Evolutionary conservation across 2,329 filamentous ascomycete genomes (phyloP), one percentile per base, ranked within the genome.

Genomic region (Venturia oleaginea): DNA sequence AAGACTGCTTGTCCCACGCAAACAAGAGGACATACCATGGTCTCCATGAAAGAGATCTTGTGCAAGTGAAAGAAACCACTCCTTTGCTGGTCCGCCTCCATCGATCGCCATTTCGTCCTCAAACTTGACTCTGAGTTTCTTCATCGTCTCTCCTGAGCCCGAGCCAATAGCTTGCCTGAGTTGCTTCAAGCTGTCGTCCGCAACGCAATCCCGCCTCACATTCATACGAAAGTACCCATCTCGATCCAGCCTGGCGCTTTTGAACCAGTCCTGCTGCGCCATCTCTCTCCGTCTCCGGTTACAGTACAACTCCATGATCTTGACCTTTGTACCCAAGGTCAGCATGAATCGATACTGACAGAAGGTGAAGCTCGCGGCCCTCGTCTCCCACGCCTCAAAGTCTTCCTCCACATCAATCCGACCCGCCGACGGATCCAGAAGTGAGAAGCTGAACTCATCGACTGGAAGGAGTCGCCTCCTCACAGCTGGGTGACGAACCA

Each of bases 341-440:
- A 97, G 80, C 69, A 96, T 87, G 71, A 96, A 95, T 0, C 92
- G 91, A 70, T 95, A 96, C 72, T 96, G 91, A 72, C 92, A 96
- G 72, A 97, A 96, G 0, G 90, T 84, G 72, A 96, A 96, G 68
- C 86, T 90, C 24, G 83, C 82, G 62, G 83, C 82, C 68, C 84
- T 87, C 4, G 84, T 83, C 72, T 96, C 92, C 92, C 92, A 97
- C 11, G 85, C 82, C 71, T 96, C 91, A 70, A 95, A 96, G 72
- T 97, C 92, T 0, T 84, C 84, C 59, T 94, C 84, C 7, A 96
- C 80, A 71, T 96, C 91, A n/a, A 87, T 32, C 5, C 59, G 30
- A n/a, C 63, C 57, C 15, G 46, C 62, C 27, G 30, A 85, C 70
- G 91, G 91, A 72, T 97, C 92, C 11, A 96, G 82, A 66, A 96